Base-by-base conservation (phyloP, 371 early-diverging fungal genomes). In the Saksenaea vasiformis region DNA sequence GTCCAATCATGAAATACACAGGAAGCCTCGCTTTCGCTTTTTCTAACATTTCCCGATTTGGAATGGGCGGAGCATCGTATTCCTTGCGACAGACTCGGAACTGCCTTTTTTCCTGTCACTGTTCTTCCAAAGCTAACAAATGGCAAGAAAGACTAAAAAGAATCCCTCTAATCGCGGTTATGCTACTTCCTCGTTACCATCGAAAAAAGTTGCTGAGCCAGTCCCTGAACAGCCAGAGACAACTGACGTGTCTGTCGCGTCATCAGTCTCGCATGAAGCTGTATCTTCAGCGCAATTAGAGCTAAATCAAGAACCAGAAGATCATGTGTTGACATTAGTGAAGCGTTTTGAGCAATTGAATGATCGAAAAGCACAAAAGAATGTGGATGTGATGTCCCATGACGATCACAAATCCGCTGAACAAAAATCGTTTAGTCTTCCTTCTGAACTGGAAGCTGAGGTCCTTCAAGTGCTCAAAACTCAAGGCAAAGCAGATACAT, bases 381-480 rank as follows among this genome's bases (percentile, higher is more conserved):
- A 38, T 10, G 14, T 73, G 0, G 70, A 73, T 15, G 51, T 54
- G 1, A 24, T 73, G 57, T 7, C 37, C 1, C 70, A 69, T 8
- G 61, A 58, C 7, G 69, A 62, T 27, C 8, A 11, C 61, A n/a
- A 39, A n/a, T 11, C 24, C 10, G 7, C 11, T 11, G 58, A 58
- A 2, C 58, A 59, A 8, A 64, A 65, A 35, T 34, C 41, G 13
- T 73, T 73, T 59, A 54, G 65, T 15, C 26, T 73, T 10, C 26
- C 43, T 19, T 41, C 70, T 19, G 63, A 65, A 11, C 14, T 73
- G 7, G 80, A 73, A 56, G 54, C 65, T 26, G 65, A 66, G 5
- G 14, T 78, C 5, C 19, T 78, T 0, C 63, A 71, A 41, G 61
- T 72, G 13, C 58, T 70, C 13, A 56, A 53, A n/a, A 41, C 51